A percentile compares a stretch with the other conserved stretches of the same genome.
Evolutionary conservation across 495 filamentous ascomycete species (phyloP).

Genomic region (Xylaria bambusicola): DNA sequence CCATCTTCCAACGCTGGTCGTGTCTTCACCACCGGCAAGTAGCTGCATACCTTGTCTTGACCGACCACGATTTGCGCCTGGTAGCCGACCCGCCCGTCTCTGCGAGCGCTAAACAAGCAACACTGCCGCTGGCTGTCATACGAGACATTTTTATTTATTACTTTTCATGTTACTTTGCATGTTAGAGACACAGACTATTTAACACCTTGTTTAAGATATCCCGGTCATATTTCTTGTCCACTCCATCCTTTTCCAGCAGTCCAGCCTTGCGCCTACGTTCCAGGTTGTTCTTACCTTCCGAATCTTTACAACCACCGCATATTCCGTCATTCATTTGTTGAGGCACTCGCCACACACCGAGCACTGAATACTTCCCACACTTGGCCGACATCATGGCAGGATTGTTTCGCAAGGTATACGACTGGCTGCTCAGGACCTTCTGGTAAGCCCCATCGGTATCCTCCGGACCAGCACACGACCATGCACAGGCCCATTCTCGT

Average conservation of each 20-base stretch:
- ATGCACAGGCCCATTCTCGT: slow-evolving; percentile 21
- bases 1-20: slow-evolving; percentile 29
- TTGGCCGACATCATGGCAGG: slow-evolving; percentile 65
- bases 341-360: slow-evolving; percentile 7
- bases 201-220: slow-evolving; percentile 35
- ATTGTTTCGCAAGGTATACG: slow-evolving; percentile 91
- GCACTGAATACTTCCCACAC: not conserved
- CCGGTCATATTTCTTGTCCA: slow-evolving; percentile 26
- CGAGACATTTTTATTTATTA: slow-evolving; percentile 52
- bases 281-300: slow-evolving; percentile 6
- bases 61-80: slow-evolving; percentile 35
- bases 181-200: slow-evolving; percentile 41
- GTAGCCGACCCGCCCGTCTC: slow-evolving; percentile 31
- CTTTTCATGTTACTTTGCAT: slow-evolving; percentile 34
- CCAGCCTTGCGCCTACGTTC: slow-evolving; percentile 29
- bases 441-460: slow-evolving; percentile 69
- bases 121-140: slow-evolving; percentile 41
- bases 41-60: slow-evolving; percentile 34
- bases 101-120: slow-evolving; percentile 34
- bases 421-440: slow-evolving; percentile 96
- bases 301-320: not conserved
- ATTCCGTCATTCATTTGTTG: not conserved
- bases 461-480: slow-evolving; percentile 22
- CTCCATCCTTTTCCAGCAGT: slow-evolving; percentile 31
- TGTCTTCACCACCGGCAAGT: slow-evolving; percentile 35